Evolutionary conservation across 352 stramenopile genomes (phyloP).

Genomic region (Phytophthora syringae): DNA sequence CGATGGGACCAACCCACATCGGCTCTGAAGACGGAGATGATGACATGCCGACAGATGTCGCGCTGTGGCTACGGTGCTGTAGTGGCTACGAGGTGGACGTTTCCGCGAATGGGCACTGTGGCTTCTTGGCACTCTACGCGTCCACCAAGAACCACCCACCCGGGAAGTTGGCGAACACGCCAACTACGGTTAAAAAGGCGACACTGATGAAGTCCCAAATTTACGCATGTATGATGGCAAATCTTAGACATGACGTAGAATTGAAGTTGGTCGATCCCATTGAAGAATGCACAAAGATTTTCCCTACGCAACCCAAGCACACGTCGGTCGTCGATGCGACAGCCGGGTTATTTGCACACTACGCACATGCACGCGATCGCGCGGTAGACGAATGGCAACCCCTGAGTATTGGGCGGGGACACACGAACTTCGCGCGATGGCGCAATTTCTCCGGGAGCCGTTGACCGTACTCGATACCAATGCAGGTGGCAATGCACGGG

Average conservation of each 20-base stretch:
- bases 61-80: background rate
- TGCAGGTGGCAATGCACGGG: background rate
- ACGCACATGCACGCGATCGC: background rate
- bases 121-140: background rate
- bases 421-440: conserved; percentile 1
- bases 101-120: background rate
- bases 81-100: background rate
- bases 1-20: no score
- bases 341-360: background rate
- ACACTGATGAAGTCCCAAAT: background rate
- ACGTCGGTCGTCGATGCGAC: background rate
- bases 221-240: conserved; percentile 3
- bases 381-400: background rate
- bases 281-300: background rate
- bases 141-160: background rate
- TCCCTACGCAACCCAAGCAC: background rate
- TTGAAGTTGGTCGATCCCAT: conserved; percentile 1
- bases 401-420: background rate
- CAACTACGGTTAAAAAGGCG: background rate
- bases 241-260: background rate
- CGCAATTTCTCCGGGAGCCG: background rate
- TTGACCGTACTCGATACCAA: background rate
- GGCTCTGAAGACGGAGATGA: no score
- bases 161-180: background rate
- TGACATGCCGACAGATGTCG: no score